A percentile compares a stretch with the other conserved stretches of the same genome.
These are phyloP conservation scores for Crithidia thermophila DNA, from an alignment of 208 protist genomes.

Conservation along the genomic window DNA sequence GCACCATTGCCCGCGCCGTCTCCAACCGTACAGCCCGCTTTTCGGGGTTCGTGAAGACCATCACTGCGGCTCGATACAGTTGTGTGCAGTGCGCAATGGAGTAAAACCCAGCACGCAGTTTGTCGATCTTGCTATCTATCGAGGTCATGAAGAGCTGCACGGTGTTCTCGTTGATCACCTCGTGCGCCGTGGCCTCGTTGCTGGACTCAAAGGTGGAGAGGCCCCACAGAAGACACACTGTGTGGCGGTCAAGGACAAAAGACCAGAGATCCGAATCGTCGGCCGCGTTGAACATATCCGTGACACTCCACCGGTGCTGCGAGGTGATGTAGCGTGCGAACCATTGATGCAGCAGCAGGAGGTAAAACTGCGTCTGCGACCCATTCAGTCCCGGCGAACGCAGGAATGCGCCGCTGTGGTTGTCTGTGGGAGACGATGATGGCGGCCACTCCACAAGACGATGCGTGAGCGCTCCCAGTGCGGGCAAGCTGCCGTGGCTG, in stretches of 20 bases:
- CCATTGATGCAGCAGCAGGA: constrained; percentile 67
- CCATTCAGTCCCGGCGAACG: constrained; percentile 42
- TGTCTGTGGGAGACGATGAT: constrained; percentile 32
- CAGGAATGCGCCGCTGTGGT: too few relatives aligned
- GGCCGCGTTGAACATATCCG: constrained; percentile 28
- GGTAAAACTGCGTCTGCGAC: constrained; percentile 54
- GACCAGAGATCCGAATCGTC: constrained; percentile 65
- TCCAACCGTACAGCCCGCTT: constrained; percentile 27
- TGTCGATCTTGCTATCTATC: constrained; percentile 26
- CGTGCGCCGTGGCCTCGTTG: not conserved
- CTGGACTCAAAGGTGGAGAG: constrained; percentile 13
- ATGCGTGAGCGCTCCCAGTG: constrained; percentile 20
- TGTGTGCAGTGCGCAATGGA: constrained; percentile 48
- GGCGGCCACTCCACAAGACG: constrained; percentile 11
- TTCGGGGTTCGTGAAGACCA: constrained; percentile 17
- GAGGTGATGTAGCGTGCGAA: constrained; percentile 46
- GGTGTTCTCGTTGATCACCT: not conserved
- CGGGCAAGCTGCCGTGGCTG: constrained; percentile 11
- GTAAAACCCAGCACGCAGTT: constrained; percentile 33
- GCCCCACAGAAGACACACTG: constrained; percentile 56
- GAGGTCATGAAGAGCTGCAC: not conserved
- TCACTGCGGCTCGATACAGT: constrained; percentile 29
- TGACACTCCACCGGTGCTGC: constrained; percentile 46
- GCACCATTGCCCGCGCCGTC: not conserved
- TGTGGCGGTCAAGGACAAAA: constrained; percentile 76